Percentiles rank a stretch among this genome's conserved stretches.
These are phyloP conservation scores for Pugionium dolabratum DNA, from an alignment of 345 rosid genomes.

Conservation along the genomic window DNA sequence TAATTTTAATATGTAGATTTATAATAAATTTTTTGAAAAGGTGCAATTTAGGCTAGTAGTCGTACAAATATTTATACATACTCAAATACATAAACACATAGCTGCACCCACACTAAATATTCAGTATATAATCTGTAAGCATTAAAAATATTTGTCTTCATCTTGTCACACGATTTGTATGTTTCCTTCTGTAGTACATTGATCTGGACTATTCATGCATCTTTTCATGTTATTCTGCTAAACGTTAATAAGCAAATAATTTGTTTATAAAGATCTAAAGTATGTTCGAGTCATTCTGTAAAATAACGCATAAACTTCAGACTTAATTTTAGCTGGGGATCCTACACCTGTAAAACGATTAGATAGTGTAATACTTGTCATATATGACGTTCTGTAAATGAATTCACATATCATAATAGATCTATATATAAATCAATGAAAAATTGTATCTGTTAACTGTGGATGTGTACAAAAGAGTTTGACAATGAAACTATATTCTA, in stretches of 20 bases:
- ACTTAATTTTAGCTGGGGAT: too few species aligned
- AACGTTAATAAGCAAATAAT: neutral
- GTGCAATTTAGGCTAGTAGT: too few species aligned
- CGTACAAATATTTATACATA: neutral
- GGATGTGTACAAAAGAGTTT: neutral
- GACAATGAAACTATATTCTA: neutral
- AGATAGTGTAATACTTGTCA: conserved; percentile 11
- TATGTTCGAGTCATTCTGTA: neutral
- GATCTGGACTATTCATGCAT: conserved; percentile 5
- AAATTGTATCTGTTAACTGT: neutral
- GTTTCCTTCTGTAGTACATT: conserved; percentile 16
- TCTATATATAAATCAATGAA: neutral
- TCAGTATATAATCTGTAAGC: conserved; percentile 1
- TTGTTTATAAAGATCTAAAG: neutral
- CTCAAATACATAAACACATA: neutral
- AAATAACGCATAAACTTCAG: neutral
- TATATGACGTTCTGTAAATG: too few species aligned
- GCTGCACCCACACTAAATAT: conserved; percentile 19
- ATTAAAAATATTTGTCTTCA: conserved; percentile 26
- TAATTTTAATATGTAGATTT: too few species aligned
- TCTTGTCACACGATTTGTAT: conserved; percentile 7
- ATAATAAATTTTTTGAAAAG: too few species aligned
- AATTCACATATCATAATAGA: neutral
- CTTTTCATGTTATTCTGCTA: neutral
- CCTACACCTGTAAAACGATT: neutral